Conservation (phyloP, 176 grass and related monocot species). For the Paspalum vaginatum region DNA sequence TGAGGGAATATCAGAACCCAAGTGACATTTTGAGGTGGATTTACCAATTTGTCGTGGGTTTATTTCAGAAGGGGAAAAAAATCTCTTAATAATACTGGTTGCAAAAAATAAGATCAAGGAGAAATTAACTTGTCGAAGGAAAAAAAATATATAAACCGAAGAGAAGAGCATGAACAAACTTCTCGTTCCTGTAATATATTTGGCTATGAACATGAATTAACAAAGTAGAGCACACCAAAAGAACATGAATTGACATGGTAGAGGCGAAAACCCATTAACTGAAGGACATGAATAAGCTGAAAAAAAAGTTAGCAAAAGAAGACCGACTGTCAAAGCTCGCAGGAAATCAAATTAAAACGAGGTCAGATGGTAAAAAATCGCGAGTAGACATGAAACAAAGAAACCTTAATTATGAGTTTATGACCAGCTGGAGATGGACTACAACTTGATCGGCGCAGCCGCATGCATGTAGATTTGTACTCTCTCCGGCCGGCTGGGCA, state of each 20-base stretch:
- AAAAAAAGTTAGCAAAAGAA: neutral
- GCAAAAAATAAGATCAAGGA: neutral
- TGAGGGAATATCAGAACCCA: neutral
- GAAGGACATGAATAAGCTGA: neutral
- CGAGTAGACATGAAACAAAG: neutral
- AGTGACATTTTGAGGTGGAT: neutral
- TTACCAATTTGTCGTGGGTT: neutral
- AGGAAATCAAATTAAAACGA: too few species aligned
- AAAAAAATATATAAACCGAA: neutral
- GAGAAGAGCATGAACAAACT: neutral
- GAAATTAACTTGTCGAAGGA: neutral
- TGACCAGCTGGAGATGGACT: neutral
- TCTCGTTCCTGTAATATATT: neutral
- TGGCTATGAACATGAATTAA: neutral
- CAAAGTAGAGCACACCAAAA: neutral
- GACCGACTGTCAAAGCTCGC: neutral
- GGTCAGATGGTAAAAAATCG: neutral
- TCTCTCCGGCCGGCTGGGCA: neutral
- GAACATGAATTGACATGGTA: too few species aligned
- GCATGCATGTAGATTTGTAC: constrained; percentile 9
- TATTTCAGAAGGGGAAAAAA: too few species aligned
- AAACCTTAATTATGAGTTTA: constrained; percentile 13
- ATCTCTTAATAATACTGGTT: neutral
- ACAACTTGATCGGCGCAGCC: neutral
- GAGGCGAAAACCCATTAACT: too few species aligned